phyloP scores from a whole-genome alignment of 257 asterid species.

The Striga asiatica region DNA sequence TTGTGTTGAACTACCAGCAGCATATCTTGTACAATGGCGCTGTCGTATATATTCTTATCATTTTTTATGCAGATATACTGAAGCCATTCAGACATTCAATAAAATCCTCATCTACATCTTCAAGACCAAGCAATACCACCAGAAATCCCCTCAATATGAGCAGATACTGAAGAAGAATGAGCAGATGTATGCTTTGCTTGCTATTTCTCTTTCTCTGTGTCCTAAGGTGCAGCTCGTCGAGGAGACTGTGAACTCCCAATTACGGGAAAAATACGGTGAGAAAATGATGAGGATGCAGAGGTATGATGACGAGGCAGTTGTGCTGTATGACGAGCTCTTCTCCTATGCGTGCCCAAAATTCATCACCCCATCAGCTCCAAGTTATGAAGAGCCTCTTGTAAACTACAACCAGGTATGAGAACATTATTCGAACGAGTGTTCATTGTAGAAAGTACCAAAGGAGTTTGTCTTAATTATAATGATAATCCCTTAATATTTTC shows the following conservation, averaged over 20 bases:
- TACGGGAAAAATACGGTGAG: slow-evolving; percentile 88
- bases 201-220: slow-evolving; percentile 76
- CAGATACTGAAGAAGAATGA: slow-evolving; percentile 93
- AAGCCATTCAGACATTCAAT: slow-evolving; percentile 74
- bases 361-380: slow-evolving; percentile 92
- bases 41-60: not conserved
- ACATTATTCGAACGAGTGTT: not conserved
- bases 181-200: slow-evolving; percentile 99
- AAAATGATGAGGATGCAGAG: slow-evolving; percentile 91
- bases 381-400: slow-evolving; percentile 93
- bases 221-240: slow-evolving; percentile 88
- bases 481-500: no score
- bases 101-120: slow-evolving; percentile 75
- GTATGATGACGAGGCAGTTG: slow-evolving; percentile 75
- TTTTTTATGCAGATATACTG: slow-evolving; percentile 52
- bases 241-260: slow-evolving; percentile 73
- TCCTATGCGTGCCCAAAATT: slow-evolving; percentile 98
- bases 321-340: slow-evolving; percentile 88
- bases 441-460: not conserved
- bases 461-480: not conserved
- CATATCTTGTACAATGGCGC: not conserved
- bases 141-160: slow-evolving; percentile 89
- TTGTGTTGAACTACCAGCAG: not conserved
- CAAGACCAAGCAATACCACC: slow-evolving; percentile 92
- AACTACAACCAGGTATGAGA: slow-evolving; percentile 84